Evolutionary conservation across 192 early-diverging fungal genomes (phyloP), one percentile per base, ranked within the genome.

Genomic region (Coemansia sp.): DNA sequence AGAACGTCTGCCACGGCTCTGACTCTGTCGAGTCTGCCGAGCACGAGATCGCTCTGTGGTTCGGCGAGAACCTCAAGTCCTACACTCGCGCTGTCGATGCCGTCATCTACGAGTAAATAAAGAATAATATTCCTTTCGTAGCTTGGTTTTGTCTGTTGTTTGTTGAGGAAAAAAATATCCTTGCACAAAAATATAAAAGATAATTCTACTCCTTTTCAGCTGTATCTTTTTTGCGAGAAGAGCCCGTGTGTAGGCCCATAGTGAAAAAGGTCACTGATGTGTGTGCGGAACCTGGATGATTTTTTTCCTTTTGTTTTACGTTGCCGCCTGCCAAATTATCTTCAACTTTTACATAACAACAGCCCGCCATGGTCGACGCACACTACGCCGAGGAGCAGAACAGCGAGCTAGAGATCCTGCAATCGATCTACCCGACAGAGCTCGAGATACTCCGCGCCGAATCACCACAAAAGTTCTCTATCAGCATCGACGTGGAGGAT

Each of bases 1-100:
- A 85, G 70, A 97, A 97, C 89, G 86, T 95, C 68, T 93, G 92
- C 90, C 95, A 97, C 85, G 95, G 95, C 62, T 93, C 91, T 47
- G 95, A 97, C 88, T 75, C 89, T 31, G 90, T 92, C 63, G 94
- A 94, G 85, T 85, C 84, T 66, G 94, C 94, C 46, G 88, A 96
- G 86, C 90, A 89, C 83, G 94, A 94, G 72, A 94, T 96, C 62
- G 86, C 75, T 40, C 80, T 95, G 77, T 92, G 93, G 93, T 94
- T 94, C 88, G 86, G 87, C 67, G 74, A 88, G 62, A 87, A 89
- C 67, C 79, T 92, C 25, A 72, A 77, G 62, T 36, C 73, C 37
- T 91, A 90, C 87, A 62, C 73, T 17, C 87, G 91, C 56, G 74
- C 75, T 60, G 76, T 87, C 47, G 87, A 93, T 59, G 53, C 68